Evolutionary conservation across 768 basidiomycete genomes (phyloP), one percentile per base, ranked within the genome.

Genomic region (Podaxis sp.): DNA sequence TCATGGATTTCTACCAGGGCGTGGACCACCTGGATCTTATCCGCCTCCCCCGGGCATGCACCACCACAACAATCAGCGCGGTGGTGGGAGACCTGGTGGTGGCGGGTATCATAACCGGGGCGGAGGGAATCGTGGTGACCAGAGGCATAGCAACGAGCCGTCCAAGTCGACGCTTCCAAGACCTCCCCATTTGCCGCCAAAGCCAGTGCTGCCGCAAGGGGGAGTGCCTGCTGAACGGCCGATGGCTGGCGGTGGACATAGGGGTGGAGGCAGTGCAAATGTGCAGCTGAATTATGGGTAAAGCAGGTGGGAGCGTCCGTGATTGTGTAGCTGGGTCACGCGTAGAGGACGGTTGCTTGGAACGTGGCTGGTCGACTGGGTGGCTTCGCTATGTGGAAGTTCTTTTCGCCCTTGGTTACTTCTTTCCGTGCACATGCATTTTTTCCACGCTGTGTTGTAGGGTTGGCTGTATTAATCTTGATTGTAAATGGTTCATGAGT

Each of bases 231-330:
- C n/a, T n/a, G 46, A 48, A 11, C 5, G 57, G 21, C 44, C 57
- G 5, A 11, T 16, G 4, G 32, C 47, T 47, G 51, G 52, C 23
- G 53, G 47, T 23, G 55, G 55, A 21, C 38, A 55, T n/a, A 50
- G 61, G 25, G 59, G 55, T 6, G 57, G 62, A 11, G 61, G 61
- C 6, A 52, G 64, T 16, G 53, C 52, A 3, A 51, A 59, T 52
- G 61, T 57, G 5, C 55, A 54, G 28, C 51, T 72, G 57, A 72
- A 70, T 59, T 72, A 72, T 63, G 71, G 69, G 13, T 72, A 59
- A 42, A n/a, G 3, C 3, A 25, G n/a, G 9, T 18, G 11, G 9
- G 23, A 13, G 5, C 7, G 40, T 27, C n/a, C 23, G 23, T 37
- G 7, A 2, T 23, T 32, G 28, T 32, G 28, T 32, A 32, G 28